A percentile compares a stretch with the other conserved stretches of the same genome.
phyloP scores from a whole-genome alignment of 305 asterid genomes.

The Caryopteris hybrid region DNA sequence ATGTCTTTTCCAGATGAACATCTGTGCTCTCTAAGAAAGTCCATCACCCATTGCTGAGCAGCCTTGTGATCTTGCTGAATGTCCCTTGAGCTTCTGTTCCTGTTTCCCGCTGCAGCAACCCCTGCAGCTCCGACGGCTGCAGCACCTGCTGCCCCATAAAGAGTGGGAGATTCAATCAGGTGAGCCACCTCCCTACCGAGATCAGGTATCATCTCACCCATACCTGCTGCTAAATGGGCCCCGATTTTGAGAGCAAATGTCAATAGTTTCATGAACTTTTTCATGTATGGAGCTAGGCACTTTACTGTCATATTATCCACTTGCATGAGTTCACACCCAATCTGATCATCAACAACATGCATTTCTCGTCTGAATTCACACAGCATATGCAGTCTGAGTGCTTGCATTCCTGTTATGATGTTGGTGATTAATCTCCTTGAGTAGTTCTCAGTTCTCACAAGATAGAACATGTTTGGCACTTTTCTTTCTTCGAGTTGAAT shows the following conservation, averaged over 20 bases:
- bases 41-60: slow-evolving; percentile 84
- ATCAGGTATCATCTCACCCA: slow-evolving; percentile 96
- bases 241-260: slow-evolving; percentile 91
- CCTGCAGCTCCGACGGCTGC: slow-evolving; percentile 71
- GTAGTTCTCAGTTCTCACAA: slow-evolving; percentile 67
- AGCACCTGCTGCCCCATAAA: slow-evolving; percentile 69
- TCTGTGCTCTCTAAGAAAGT: slow-evolving; percentile 60
- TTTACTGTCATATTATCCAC: slow-evolving; percentile 68
- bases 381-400: slow-evolving; percentile 70
- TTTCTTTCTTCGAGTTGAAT: slow-evolving; percentile 72
- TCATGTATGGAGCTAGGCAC: slow-evolving; percentile 69
- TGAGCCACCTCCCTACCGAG: slow-evolving; percentile 76
- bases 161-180: slow-evolving; percentile 51
- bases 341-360: slow-evolving; percentile 88
- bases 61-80: slow-evolving; percentile 53
- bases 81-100: slow-evolving; percentile 45
- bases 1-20: slow-evolving; percentile 77
- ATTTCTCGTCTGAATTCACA: slow-evolving; percentile 73
- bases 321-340: slow-evolving; percentile 85
- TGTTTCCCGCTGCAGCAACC: slow-evolving; percentile 51
- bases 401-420: slow-evolving; percentile 71
- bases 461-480: slow-evolving; percentile 82
- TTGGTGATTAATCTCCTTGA: slow-evolving; percentile 74
- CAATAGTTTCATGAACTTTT: slow-evolving; percentile 66
- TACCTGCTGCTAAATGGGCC: slow-evolving; percentile 88